Evolutionary conservation across 176 grass and related monocot species (phyloP).

Genomic region (Lolium rigidum): DNA sequence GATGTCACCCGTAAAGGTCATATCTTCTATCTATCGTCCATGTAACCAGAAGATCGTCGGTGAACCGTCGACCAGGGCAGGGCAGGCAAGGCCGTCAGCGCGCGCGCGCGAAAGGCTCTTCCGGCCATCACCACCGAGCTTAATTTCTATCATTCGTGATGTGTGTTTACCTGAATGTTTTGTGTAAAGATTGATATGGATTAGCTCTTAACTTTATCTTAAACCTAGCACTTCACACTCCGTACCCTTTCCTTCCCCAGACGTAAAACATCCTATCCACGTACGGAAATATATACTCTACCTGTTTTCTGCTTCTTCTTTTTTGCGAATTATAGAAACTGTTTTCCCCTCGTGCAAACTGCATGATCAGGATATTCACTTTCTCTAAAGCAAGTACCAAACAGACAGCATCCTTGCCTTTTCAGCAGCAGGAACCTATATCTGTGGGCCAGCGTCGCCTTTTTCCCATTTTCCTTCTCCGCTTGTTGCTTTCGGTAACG

Average conservation of each 20-base stretch:
- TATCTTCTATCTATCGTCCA: neutral
- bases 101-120: neutral
- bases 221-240: neutral
- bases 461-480: neutral
- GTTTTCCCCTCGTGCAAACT: neutral
- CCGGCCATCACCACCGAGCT: neutral
- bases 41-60: neutral
- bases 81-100: neutral
- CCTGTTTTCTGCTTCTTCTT: too few species aligned
- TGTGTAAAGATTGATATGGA: neutral
- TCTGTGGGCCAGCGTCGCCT: neutral
- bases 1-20: neutral
- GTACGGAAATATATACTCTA: neutral
- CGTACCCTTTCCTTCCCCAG: neutral
- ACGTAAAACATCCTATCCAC: neutral
- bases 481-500: conserved; percentile 6
- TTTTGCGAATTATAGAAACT: too few species aligned
- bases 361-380: conserved; percentile 31
- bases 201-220: too few species aligned
- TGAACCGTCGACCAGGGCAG: neutral
- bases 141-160: neutral
- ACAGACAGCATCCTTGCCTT: neutral
- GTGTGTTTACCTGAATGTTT: neutral
- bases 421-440: neutral
- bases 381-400: neutral